Conservation (phyloP, 2,329 filamentous ascomycete species). For the Coniochaeta pulveracea region DNA sequence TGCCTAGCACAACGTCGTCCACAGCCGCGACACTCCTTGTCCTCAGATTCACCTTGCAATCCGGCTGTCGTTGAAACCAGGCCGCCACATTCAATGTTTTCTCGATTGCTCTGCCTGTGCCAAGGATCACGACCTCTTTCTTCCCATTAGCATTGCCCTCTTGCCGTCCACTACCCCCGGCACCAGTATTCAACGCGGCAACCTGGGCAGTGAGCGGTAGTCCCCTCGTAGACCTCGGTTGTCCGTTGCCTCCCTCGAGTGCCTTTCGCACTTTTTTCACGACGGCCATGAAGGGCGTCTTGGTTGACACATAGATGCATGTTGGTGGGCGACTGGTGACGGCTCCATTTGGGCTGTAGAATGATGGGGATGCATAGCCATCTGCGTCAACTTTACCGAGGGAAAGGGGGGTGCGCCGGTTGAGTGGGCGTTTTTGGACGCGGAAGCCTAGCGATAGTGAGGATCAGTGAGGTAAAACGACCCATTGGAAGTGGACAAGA, state of each 20-base stretch:
- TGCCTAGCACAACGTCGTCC: slow-evolving; percentile 46
- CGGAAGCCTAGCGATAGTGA: slow-evolving; percentile 26
- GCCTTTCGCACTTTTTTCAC: slow-evolving; percentile 54
- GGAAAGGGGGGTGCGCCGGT: slow-evolving; percentile 7
- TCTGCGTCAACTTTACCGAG: slow-evolving; percentile 12
- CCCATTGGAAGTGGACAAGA: too few species aligned
- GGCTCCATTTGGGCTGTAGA: slow-evolving; percentile 8
- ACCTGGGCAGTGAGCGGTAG: slow-evolving; percentile 34
- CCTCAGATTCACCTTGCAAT: slow-evolving; percentile 45
- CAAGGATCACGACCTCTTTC: slow-evolving; percentile 42
- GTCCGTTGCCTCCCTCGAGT: slow-evolving; percentile 42
- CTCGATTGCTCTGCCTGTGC: slow-evolving; percentile 55
- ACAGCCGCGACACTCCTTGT: slow-evolving; percentile 55
- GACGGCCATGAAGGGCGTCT: slow-evolving; percentile 56
- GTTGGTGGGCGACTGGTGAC: slow-evolving; percentile 12
- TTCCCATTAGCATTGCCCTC: slow-evolving; percentile 25
- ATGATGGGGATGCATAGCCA: slow-evolving; percentile 9
- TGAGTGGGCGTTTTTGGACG: slow-evolving; percentile 36
- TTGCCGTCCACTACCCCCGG: slow-evolving; percentile 15
- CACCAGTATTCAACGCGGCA: slow-evolving; percentile 12
- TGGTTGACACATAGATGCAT: slow-evolving; percentile 53
- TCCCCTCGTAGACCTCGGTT: slow-evolving; percentile 33
- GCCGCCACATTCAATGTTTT: slow-evolving; percentile 50
- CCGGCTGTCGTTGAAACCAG: slow-evolving; percentile 52
- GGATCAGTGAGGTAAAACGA: neutral